Conservation (phyloP, 228 moss, liverwort and hornwort species). For the Sphagnum fallax region DNA sequence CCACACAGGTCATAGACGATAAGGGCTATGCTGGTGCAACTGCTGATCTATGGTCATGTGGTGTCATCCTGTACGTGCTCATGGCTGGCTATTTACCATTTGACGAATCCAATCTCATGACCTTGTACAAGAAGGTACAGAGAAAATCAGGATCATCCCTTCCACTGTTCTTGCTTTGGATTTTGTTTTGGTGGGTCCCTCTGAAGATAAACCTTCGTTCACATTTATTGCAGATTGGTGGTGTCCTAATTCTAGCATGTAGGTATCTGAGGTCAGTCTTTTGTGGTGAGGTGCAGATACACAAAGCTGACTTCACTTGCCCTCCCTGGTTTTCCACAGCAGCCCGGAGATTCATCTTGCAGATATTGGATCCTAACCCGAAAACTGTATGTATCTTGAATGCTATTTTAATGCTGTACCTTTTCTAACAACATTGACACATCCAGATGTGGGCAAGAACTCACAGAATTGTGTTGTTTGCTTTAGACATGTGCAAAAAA, state of each 20-base stretch:
- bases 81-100: background rate
- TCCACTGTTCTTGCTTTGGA: no score
- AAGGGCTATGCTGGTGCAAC: background rate
- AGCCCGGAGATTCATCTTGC: conserved; percentile 76
- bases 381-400: conserved; percentile 47
- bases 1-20: background rate
- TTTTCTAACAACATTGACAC: no score
- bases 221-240: no score
- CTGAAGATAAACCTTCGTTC: no score
- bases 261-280: no score
- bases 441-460: no score
- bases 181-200: no score
- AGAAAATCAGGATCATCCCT: no score
- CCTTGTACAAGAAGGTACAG: conserved; percentile 40
- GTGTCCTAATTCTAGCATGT: no score
- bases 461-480: no score
- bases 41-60: background rate
- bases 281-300: conserved; percentile 47
- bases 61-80: background rate
- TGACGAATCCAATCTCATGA: conserved; percentile 34
- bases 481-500: no score
- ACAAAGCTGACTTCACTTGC: conserved; percentile 84
- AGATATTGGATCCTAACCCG: conserved; percentile 91
- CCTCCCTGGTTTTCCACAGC: conserved; percentile 83
- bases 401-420: no score